Conservation (phyloP, 1,139 yeast species). For the Tardiomyces digboiensis region DNA sequence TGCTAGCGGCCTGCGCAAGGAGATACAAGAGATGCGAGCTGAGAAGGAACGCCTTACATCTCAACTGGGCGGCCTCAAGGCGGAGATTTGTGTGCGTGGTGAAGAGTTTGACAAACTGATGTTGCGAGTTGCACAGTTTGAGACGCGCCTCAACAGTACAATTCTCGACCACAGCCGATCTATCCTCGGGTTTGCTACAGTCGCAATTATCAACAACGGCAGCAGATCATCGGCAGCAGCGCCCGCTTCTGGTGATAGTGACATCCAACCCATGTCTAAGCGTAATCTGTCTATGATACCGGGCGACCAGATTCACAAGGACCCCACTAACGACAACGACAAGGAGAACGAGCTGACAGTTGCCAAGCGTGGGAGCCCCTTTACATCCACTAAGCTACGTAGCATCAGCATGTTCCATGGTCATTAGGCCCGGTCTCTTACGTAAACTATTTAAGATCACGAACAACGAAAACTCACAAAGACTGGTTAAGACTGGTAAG, state of each 20-base stretch:
- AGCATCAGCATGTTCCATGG: constrained; percentile 21
- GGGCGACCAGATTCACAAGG: constrained; percentile 17
- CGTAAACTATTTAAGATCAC: too few relatives aligned
- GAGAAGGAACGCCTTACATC: constrained; percentile 16
- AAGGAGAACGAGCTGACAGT: constrained; percentile 17
- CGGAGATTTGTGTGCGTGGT: constrained; percentile 17
- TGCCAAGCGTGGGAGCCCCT: constrained; percentile 16
- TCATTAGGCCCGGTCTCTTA: too few relatives aligned
- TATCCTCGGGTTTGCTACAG: constrained; percentile 24
- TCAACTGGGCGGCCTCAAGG: constrained; percentile 16
- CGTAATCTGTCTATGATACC: constrained; percentile 20
- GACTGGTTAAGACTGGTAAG: too few relatives aligned
- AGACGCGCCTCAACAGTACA: constrained; percentile 17
- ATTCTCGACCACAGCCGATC: constrained; percentile 24
- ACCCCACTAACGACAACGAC: constrained; percentile 6
- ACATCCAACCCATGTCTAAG: constrained; percentile 7
- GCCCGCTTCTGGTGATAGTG: not conserved
- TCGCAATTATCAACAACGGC: constrained; percentile 19
- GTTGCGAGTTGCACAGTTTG: constrained; percentile 19
- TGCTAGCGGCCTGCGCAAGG: constrained; percentile 6
- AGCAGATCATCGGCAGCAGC: not conserved
- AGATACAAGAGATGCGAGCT: constrained; percentile 12
- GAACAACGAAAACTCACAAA: too few relatives aligned
- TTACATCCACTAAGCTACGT: constrained; percentile 13
- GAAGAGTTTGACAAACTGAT: constrained; percentile 20